A percentile compares a stretch with the other conserved stretches of the same genome.
Conservation (phyloP, 108 stramenopile genomes). For the Cylindrotheca closterium region DNA sequence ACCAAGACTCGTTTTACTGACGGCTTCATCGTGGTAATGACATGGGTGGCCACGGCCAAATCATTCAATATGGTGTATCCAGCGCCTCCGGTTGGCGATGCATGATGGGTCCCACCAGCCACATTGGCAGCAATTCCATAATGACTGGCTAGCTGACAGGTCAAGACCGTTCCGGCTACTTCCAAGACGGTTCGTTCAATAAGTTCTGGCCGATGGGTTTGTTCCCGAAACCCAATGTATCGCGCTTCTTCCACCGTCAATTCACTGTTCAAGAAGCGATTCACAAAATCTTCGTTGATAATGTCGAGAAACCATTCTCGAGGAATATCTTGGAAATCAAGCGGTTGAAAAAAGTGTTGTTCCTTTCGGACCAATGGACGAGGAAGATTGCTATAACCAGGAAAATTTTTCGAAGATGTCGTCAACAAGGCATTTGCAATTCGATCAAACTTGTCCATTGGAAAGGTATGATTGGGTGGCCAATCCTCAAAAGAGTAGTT, state of each 20-base stretch:
- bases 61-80: slow-evolving; percentile 86
- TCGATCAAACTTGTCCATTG: slow-evolving; percentile 54
- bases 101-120: slow-evolving; percentile 87
- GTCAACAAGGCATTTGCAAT: slow-evolving; percentile 47
- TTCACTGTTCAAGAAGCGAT: slow-evolving; percentile 47
- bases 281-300: slow-evolving; percentile 39
- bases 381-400: slow-evolving; percentile 18
- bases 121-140: slow-evolving; percentile 77
- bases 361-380: slow-evolving; percentile 43
- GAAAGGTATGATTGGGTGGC: slow-evolving; percentile 70
- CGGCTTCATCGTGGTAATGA: slow-evolving; percentile 31
- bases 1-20: slow-evolving; percentile 63
- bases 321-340: slow-evolving; percentile 23
- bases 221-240: slow-evolving; percentile 75
- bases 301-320: not conserved
- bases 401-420: not conserved
- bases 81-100: slow-evolving; percentile 48
- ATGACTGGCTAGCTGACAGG: slow-evolving; percentile 65
- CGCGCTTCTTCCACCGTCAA: slow-evolving; percentile 55
- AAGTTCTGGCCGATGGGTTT: slow-evolving; percentile 56
- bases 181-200: slow-evolving; percentile 74
- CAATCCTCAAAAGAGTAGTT: slow-evolving; percentile 63
- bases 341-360: slow-evolving; percentile 53
- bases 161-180: slow-evolving; percentile 72
- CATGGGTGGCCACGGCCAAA: slow-evolving; percentile 59